Percentiles rank a stretch among this genome's conserved stretches.
Evolutionary conservation across 805 yeast genomes (phyloP).

Genomic region (Barnettozyma pratensis): DNA sequence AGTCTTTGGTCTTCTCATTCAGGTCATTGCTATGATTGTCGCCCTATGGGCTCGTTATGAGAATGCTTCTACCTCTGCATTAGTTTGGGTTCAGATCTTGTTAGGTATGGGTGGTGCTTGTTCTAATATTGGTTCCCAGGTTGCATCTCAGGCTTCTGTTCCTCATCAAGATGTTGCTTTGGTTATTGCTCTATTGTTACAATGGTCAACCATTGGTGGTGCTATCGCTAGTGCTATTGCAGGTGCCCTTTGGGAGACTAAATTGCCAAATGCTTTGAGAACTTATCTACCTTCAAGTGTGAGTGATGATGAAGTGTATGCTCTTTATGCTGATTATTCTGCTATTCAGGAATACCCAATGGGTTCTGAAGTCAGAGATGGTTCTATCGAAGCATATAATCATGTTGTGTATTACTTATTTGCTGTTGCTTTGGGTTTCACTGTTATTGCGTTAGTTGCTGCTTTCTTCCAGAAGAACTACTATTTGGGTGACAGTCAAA

Average conservation of each 20-base stretch:
- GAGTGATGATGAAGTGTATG: constrained; percentile 17
- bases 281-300: constrained; percentile 23
- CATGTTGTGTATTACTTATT: constrained; percentile 27
- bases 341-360: constrained; percentile 21
- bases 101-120: constrained; percentile 38
- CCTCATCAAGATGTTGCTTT: constrained; percentile 38
- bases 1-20: constrained; percentile 29
- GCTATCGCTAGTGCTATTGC: constrained; percentile 37
- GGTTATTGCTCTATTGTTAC: constrained; percentile 31
- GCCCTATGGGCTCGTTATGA: constrained; percentile 26
- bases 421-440: constrained; percentile 26
- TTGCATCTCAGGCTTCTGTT: constrained; percentile 37
- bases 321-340: constrained; percentile 22
- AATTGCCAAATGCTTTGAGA: constrained; percentile 26
- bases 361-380: constrained; percentile 27
- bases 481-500: constrained; percentile 32
- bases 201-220: constrained; percentile 33
- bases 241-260: constrained; percentile 33
- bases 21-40: constrained; percentile 30
- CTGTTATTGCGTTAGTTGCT: constrained; percentile 26
- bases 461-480: constrained; percentile 30
- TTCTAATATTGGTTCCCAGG: constrained; percentile 31
- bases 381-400: constrained; percentile 29
- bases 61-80: constrained; percentile 15
- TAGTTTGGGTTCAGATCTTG: constrained; percentile 32